Evolutionary conservation across 2,329 filamentous ascomycete genomes (phyloP), one percentile per base, ranked within the genome.

Genomic region (Microdochium bolleyi): DNA sequence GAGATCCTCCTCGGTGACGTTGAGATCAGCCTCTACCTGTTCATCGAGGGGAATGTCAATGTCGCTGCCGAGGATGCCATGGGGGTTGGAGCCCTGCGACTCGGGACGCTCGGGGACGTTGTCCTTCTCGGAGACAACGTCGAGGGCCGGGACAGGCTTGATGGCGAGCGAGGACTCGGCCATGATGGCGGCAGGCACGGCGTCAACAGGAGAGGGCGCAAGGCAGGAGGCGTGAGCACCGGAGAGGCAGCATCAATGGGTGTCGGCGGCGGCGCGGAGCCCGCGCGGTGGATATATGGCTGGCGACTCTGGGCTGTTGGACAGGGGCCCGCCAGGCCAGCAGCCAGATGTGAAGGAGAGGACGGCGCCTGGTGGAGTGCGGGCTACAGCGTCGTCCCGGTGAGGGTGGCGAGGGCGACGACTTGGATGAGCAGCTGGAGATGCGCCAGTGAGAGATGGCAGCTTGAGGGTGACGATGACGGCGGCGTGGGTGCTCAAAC

Each of bases 1-100:
- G 38, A 63, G 48, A 52, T 63, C 61, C 24, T 57, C 25, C 30
- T 61, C 61, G 11, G 57, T 61, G 46, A 60, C 61, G 49, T 62
- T 62, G 30, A 62, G 53, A 50, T 62, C 57, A 11, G 54, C 49
- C 51, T 57, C 55, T 41, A 58, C 54, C 50, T 57, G 54, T 11
- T 51, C 24, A 38, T 56, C 52, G 3, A 54, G 34, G 2, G 57
- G 52, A 21, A 49, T 24, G 50, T 59, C 54, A 16, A 55, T 30
- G 22, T 57, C 56, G 49, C 56, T 56, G 25, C 51, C 54, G 16
- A 25, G 49, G 48, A 25, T 51, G 49, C 41, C 41, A 46, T 46
- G 41, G 3, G 21, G 19, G 21, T 46, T 19, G 21, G 41, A 22
- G 41, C 41, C 41, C 5, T 7, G 41, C 3, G 21, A 10, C 4